Evolutionary conservation across 495 filamentous ascomycete genomes (phyloP).

Genomic region (Viridothelium virens): DNA sequence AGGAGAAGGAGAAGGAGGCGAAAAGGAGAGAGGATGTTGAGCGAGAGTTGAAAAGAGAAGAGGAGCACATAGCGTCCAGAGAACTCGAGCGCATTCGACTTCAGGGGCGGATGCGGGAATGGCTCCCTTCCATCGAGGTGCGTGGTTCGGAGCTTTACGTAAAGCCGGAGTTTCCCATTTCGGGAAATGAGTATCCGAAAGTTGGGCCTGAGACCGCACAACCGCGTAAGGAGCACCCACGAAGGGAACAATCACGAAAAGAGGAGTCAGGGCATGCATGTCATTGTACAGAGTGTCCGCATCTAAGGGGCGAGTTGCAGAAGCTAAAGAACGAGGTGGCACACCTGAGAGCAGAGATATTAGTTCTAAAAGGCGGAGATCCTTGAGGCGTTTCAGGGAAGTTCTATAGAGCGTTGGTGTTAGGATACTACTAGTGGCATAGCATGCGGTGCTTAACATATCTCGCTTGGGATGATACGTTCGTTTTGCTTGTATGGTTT

Average conservation of each 20-base stretch:
- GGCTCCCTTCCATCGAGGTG: too few relatives aligned
- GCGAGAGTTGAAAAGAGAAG: background rate
- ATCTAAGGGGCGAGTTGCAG: background rate
- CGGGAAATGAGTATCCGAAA: background rate
- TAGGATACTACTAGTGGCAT: background rate
- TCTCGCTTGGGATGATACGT: background rate
- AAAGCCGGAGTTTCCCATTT: too few relatives aligned
- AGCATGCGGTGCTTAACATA: background rate
- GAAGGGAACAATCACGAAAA: background rate
- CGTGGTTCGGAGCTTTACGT: too few relatives aligned
- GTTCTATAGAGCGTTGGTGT: background rate
- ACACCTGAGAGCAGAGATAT: background rate
- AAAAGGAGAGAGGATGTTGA: background rate
- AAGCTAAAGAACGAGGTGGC: background rate
- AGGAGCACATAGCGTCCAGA: background rate
- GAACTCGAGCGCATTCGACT: background rate
- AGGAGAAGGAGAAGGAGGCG: background rate
- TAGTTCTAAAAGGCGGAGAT: background rate
- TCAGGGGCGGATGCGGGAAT: too few relatives aligned
- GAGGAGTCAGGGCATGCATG: background rate
- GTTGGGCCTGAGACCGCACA: background rate
- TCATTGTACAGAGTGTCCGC: constrained; percentile 3
- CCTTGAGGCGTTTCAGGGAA: too few relatives aligned
- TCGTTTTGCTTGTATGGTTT: too few relatives aligned
- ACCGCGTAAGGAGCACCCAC: background rate